Percentiles rank a stretch among this genome's conserved stretches.
phyloP scores from a whole-genome alignment of 805 yeast species.

The Monosporozyma aquatica region DNA sequence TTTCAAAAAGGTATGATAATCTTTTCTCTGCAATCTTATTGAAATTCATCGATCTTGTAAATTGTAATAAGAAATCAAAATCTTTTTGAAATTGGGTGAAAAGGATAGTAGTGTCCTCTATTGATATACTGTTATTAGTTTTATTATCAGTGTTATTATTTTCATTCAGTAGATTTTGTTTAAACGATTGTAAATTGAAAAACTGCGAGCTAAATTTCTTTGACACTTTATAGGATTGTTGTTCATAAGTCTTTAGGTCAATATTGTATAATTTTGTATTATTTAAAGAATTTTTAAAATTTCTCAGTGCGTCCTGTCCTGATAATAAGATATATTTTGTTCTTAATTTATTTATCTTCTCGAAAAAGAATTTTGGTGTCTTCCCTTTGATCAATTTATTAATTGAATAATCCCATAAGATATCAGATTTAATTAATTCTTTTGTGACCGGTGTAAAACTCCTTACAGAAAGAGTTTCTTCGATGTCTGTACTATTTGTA shows the following conservation, averaged over 20 bases:
- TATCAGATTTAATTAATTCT: background rate
- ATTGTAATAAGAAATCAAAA: slow-evolving; percentile 16
- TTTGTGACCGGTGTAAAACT: background rate
- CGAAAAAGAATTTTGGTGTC: slow-evolving; percentile 7
- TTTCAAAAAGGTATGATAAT: slow-evolving; percentile 21
- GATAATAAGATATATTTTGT: slow-evolving; percentile 56
- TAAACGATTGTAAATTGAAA: background rate
- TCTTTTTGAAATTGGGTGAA: slow-evolving; percentile 26
- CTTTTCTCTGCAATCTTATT: slow-evolving; percentile 16
- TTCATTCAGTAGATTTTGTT: background rate
- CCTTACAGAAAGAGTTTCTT: background rate
- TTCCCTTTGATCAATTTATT: background rate
- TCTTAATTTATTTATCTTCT: slow-evolving; percentile 39
- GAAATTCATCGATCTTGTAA: slow-evolving; percentile 6
- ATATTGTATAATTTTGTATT: slow-evolving; percentile 39
- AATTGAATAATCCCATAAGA: background rate
- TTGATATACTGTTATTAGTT: background rate
- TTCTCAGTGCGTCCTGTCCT: slow-evolving; percentile 52
- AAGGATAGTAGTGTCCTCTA: background rate
- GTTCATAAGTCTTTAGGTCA: slow-evolving; percentile 26
- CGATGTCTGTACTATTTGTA: background rate
- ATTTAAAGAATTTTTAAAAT: slow-evolving; percentile 61
- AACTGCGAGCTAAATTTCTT: slow-evolving; percentile 26
- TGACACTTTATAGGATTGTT: slow-evolving; percentile 17
- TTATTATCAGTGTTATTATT: background rate